A percentile compares a stretch with the other conserved stretches of the same genome.
Evolutionary conservation across 108 stramenopile species (phyloP).

Genomic region (Epipyxis sp.): DNA sequence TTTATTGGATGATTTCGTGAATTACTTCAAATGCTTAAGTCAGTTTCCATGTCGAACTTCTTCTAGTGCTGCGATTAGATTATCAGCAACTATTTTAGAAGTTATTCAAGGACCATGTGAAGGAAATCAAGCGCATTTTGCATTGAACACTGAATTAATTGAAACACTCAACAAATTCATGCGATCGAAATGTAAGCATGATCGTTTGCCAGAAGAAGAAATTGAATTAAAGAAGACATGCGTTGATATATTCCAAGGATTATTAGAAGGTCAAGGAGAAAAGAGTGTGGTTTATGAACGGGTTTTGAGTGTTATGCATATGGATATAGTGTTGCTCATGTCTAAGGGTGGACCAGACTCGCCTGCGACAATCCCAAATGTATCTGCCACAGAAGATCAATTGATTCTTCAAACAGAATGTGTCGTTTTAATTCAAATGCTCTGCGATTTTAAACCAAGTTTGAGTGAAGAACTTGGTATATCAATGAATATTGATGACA

Average conservation of each 20-base stretch:
- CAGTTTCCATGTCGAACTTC: constrained; percentile 35
- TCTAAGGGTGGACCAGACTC: neutral
- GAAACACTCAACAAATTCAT: constrained; percentile 42
- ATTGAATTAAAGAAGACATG: constrained; percentile 33
- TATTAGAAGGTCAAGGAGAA: constrained; percentile 41
- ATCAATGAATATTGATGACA: constrained; percentile 12
- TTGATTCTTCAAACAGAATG: constrained; percentile 36
- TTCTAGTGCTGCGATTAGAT: constrained; percentile 33
- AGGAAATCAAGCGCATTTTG: constrained; percentile 43
- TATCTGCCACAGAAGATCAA: neutral
- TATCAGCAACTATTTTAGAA: constrained; percentile 44
- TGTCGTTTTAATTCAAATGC: constrained; percentile 45
- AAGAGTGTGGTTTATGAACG: constrained; percentile 33
- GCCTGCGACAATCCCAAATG: neutral
- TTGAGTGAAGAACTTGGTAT: constrained; percentile 24
- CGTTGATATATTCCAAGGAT: constrained; percentile 43
- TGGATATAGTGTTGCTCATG: constrained; percentile 40
- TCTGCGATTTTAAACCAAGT: constrained; percentile 38
- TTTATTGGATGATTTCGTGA: constrained; percentile 40
- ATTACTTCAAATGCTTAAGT: constrained; percentile 31
- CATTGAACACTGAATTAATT: constrained; percentile 41
- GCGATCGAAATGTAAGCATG: constrained; percentile 17
- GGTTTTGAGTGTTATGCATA: constrained; percentile 39
- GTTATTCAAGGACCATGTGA: constrained; percentile 53
- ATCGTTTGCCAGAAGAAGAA: constrained; percentile 32